Percentiles rank a stretch among this genome's conserved stretches.
These are phyloP conservation scores for Silene conica DNA, from an alignment of 148 eudicot species.

Conservation along the genomic window DNA sequence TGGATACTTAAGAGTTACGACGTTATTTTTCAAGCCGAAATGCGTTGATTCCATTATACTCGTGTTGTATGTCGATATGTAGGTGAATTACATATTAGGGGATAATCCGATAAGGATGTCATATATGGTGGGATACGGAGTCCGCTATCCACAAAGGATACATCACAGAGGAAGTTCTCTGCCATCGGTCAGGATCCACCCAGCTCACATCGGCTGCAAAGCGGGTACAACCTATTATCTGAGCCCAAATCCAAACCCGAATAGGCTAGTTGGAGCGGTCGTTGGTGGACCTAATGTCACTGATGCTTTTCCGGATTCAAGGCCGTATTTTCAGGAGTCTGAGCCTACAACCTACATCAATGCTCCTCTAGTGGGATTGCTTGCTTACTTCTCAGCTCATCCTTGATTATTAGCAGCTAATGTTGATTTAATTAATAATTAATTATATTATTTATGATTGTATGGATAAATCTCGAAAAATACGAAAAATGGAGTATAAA, in stretches of 20 bases:
- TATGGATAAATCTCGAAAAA: too few species aligned
- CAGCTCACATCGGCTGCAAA: slow-evolving; percentile 70
- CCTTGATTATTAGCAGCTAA: slow-evolving; percentile 24
- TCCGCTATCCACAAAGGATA: slow-evolving; percentile 68
- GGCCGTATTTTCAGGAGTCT: slow-evolving; percentile 79
- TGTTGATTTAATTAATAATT: not conserved
- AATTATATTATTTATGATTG: too few species aligned
- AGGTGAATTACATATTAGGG: slow-evolving; percentile 96
- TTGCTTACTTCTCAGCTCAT: slow-evolving; percentile 74
- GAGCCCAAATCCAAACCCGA: slow-evolving; percentile 81
- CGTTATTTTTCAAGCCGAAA: not conserved
- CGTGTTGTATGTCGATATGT: not conserved
- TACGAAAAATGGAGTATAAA: not conserved
- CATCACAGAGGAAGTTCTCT: slow-evolving; percentile 87
- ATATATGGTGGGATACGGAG: slow-evolving; percentile 97
- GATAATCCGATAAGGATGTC: slow-evolving; percentile 86
- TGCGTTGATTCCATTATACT: not conserved
- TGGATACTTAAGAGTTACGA: not conserved
- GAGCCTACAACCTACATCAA: slow-evolving; percentile 96
- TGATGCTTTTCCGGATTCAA: slow-evolving; percentile 80
- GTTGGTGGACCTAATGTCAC: slow-evolving; percentile 89
- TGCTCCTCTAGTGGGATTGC: slow-evolving; percentile 88
- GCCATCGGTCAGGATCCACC: slow-evolving; percentile 65
- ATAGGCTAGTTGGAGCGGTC: slow-evolving; percentile 75
- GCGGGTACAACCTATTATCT: slow-evolving; percentile 60